These are phyloP conservation scores for Ganoderma lucidum DNA, from an alignment of 1,284 basidiomycete genomes.

Conservation along the genomic window DNA sequence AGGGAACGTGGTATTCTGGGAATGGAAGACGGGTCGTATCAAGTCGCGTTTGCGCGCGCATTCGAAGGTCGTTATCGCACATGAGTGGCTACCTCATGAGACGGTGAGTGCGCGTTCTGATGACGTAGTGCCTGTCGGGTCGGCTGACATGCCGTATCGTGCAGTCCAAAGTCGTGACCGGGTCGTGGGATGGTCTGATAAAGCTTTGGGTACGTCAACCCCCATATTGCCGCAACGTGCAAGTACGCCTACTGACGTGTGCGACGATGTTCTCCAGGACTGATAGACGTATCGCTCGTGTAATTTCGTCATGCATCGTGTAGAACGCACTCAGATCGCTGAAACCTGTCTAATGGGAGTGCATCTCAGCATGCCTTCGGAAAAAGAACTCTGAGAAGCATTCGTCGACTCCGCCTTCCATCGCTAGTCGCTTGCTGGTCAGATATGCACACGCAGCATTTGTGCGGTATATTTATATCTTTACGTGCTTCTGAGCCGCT, in stretches of 20 bases:
- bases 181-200: constrained; percentile 96
- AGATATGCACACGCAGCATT: not conserved
- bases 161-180: constrained; percentile 94
- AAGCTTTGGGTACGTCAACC: constrained; percentile 83
- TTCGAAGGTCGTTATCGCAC: constrained; percentile 94
- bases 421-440: not conserved
- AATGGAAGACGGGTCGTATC: constrained; percentile 98
- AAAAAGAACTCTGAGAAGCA: not conserved
- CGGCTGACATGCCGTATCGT: constrained; percentile 26
- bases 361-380: not conserved
- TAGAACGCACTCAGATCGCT: not conserved
- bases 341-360: not conserved
- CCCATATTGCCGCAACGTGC: not conserved
- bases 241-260: constrained; percentile 13
- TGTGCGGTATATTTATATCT: not conserved
- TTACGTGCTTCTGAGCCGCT: not conserved
- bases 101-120: constrained; percentile 66
- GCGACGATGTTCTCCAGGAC: constrained; percentile 20
- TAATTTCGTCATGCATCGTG: constrained; percentile 3
- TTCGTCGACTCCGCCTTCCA: not conserved
- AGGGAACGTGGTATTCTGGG: constrained; percentile 98
- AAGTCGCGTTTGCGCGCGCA: constrained; percentile 91
- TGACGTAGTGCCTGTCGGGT: constrained; percentile 2
- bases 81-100: constrained; percentile 98
- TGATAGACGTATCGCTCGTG: constrained; percentile 21